Evolutionary conservation across 768 basidiomycete species (phyloP).

Genomic region (Psilocybe tampanensis): DNA sequence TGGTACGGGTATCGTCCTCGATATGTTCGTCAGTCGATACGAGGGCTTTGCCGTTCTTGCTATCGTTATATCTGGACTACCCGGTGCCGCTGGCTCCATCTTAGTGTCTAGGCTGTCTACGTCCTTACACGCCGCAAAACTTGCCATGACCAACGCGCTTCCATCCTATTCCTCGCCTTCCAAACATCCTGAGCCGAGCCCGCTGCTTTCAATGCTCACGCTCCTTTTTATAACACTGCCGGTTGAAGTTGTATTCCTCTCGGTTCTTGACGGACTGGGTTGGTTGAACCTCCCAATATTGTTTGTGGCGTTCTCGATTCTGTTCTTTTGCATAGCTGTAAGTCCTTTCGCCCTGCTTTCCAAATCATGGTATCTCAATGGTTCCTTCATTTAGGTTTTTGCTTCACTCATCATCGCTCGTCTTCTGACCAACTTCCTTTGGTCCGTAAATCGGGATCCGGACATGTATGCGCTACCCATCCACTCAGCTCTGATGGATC

Average conservation of each 20-base stretch:
- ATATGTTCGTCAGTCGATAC: conserved; percentile 85
- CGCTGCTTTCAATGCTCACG: conserved; percentile 61
- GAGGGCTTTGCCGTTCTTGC: conserved; percentile 87
- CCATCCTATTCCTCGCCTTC: conserved; percentile 20
- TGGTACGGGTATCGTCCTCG: conserved; percentile 89
- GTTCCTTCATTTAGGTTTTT: conserved; percentile 51
- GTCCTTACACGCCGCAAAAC: conserved; percentile 70
- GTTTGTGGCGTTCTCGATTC: conserved; percentile 67
- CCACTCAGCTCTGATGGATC: conserved; percentile 87
- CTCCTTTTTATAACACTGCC: conserved; percentile 81
- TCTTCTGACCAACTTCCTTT: conserved; percentile 71
- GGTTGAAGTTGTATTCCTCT: conserved; percentile 75
- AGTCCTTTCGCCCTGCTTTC: conserved; percentile 26
- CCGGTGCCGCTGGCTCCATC: conserved; percentile 89
- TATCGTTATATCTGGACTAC: conserved; percentile 82
- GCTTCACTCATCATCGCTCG: conserved; percentile 71
- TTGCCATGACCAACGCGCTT: conserved; percentile 26
- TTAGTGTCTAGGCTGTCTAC: conserved; percentile 92
- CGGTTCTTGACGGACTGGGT: conserved; percentile 61
- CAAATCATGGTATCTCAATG: conserved; percentile 3
- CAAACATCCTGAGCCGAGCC: conserved; percentile 39
- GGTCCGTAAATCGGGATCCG: conserved; percentile 79
- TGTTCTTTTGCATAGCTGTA: conserved; percentile 80
- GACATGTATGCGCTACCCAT: conserved; percentile 94
- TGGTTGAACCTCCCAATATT: conserved; percentile 77